phyloP scores from a whole-genome alignment of 2,329 filamentous ascomycete genomes.

The Aaosphaeria arxii region DNA sequence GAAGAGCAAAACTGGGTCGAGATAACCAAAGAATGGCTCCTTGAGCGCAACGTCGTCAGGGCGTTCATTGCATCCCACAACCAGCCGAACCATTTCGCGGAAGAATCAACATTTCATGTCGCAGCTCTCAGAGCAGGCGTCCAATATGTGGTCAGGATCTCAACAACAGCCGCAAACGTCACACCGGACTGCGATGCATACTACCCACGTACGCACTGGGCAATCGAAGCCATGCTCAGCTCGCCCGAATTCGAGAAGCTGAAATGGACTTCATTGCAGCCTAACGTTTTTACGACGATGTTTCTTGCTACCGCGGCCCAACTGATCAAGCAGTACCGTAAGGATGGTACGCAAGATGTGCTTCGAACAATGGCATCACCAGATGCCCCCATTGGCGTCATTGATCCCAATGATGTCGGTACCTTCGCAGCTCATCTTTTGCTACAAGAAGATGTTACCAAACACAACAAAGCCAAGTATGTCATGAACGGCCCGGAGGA shows the following conservation, averaged over 20 bases:
- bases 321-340: constrained; percentile 5
- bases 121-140: constrained; percentile 10
- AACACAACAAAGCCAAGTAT: constrained; percentile 12
- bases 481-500: constrained; percentile 13
- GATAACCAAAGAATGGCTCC: constrained; percentile 12
- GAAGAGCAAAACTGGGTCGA: constrained; percentile 10
- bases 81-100: constrained; percentile 13
- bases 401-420: constrained; percentile 15
- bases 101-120: constrained; percentile 14
- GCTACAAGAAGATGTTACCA: constrained; percentile 4
- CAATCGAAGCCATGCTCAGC: constrained; percentile 11
- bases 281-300: constrained; percentile 7
- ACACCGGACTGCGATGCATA: constrained; percentile 8
- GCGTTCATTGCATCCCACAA: constrained; percentile 17
- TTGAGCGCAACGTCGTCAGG: constrained; percentile 5
- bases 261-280: constrained; percentile 13
- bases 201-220: constrained; percentile 15
- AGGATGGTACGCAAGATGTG: constrained; percentile 4
- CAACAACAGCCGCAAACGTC: constrained; percentile 11
- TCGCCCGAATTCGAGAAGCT: constrained; percentile 5
- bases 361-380: constrained; percentile 2
- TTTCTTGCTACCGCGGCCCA: constrained; percentile 4
- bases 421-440: constrained; percentile 12
- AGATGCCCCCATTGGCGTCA: constrained; percentile 6
- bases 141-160: constrained; percentile 15